Percentiles rank a stretch among this genome's conserved stretches.
These are phyloP conservation scores for Persicaria tinctoria DNA, from an alignment of 148 eudicot species.

Conservation along the genomic window DNA sequence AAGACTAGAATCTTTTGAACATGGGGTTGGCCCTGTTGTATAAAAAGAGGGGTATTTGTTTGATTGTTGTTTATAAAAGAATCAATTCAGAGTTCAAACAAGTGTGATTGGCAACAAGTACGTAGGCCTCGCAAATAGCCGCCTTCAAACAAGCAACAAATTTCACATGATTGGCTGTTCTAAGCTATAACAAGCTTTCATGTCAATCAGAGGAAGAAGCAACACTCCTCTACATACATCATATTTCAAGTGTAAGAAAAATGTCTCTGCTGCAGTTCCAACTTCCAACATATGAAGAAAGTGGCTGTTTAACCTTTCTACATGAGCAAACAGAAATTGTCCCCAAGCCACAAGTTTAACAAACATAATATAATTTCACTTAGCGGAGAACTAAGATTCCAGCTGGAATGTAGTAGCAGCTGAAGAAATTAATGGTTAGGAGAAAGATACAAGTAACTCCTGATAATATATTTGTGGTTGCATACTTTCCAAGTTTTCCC, in stretches of 20 bases:
- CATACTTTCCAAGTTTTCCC: not conserved
- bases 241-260: not conserved
- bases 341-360: not conserved
- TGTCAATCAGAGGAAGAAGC: not conserved
- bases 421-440: slow-evolving; percentile 6
- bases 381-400: slow-evolving; percentile 6
- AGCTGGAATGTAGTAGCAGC: slow-evolving; percentile 4
- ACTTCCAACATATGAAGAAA: not conserved
- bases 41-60: too few species aligned
- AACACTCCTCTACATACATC: not conserved
- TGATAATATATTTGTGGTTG: slow-evolving; percentile 4
- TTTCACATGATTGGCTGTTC: not conserved
- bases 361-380: slow-evolving; percentile 3
- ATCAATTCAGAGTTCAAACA: too few species aligned
- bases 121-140: not conserved
- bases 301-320: not conserved
- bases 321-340: slow-evolving; percentile 9
- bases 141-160: not conserved
- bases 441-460: slow-evolving; percentile 9
- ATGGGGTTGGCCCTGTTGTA: too few species aligned
- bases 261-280: not conserved
- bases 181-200: not conserved
- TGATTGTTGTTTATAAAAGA: too few species aligned
- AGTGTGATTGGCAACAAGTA: too few species aligned
- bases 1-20: not conserved